These are phyloP conservation scores for Fusarium agapanthi DNA, from an alignment of 2,329 filamentous ascomycete genomes.

Conservation along the genomic window DNA sequence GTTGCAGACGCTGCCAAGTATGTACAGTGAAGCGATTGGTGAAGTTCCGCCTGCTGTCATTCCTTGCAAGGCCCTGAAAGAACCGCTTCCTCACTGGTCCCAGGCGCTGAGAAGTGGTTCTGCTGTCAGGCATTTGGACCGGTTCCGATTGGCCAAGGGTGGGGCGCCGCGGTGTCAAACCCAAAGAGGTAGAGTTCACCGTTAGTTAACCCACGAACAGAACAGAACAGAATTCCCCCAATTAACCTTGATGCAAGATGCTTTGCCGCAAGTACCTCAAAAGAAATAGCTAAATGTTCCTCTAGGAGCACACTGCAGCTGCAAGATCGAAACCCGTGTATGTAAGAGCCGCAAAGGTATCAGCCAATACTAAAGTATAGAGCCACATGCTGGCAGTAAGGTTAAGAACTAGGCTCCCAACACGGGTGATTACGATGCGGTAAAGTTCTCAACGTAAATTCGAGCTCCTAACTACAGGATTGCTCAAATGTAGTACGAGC, in stretches of 20 bases:
- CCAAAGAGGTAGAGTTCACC: neutral
- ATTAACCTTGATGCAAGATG: neutral
- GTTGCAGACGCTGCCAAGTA: neutral
- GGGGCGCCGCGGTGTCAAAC: neutral
- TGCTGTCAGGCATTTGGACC: neutral
- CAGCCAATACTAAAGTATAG: too few relatives aligned
- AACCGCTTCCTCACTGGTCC: neutral
- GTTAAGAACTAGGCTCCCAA: neutral
- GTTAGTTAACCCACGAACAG: neutral
- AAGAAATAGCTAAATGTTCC: too few relatives aligned
- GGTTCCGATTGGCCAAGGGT: neutral
- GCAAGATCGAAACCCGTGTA: too few relatives aligned
- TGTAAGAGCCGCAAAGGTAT: neutral
- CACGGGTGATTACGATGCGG: neutral
- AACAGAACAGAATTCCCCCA: neutral
- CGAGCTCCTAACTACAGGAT: too few relatives aligned
- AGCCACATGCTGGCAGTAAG: neutral
- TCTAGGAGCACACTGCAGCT: rapidly evolving
- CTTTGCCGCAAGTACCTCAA: rapidly evolving
- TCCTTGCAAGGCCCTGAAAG: neutral
- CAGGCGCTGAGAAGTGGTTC: neutral
- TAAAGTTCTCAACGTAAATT: rapidly evolving
- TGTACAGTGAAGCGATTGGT: neutral
- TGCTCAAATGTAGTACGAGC: too few relatives aligned
- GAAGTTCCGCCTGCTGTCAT: neutral